phyloP scores from a whole-genome alignment of 768 basidiomycete genomes.

The Phanerochaete carnosa region DNA sequence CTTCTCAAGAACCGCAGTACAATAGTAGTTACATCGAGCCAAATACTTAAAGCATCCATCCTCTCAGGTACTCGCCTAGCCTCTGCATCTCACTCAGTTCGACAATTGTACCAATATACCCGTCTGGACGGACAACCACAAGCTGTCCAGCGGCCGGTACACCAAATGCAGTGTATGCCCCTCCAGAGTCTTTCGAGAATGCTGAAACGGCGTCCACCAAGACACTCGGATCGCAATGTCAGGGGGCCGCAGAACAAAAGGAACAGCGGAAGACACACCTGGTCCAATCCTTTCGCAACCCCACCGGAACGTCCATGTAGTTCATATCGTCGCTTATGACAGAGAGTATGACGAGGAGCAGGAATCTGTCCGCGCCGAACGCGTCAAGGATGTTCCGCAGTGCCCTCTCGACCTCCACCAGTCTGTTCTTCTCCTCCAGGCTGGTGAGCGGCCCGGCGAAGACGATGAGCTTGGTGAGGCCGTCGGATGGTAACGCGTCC shows the following conservation, averaged over 20 bases:
- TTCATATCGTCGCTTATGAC: conserved; percentile 34
- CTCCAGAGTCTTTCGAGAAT: conserved; percentile 38
- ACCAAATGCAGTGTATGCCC: conserved; percentile 56
- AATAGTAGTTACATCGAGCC: no score
- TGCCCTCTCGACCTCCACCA: no score
- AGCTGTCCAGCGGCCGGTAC: conserved; percentile 44
- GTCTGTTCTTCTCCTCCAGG: background rate
- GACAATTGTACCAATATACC: conserved; percentile 57
- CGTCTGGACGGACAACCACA: conserved; percentile 61
- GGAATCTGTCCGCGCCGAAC: no score
- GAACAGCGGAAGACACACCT: conserved; percentile 35
- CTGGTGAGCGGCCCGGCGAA: conserved; percentile 37
- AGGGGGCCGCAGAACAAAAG: no score
- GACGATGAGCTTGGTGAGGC: conserved; percentile 52
- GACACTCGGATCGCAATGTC: conserved; percentile 36
- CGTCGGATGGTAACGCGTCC: conserved; percentile 48
- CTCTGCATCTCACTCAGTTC: conserved; percentile 39
- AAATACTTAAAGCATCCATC: background rate
- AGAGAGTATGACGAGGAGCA: no score
- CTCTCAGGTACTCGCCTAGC: conserved; percentile 44
- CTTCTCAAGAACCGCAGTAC: no score
- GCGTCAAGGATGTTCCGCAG: background rate
- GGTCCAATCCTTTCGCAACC: conserved; percentile 56
- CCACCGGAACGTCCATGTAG: conserved; percentile 42
- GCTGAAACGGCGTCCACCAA: conserved; percentile 53